Evolutionary conservation across 352 stramenopile species (phyloP), one percentile per base, ranked within the genome.

Genomic region (Blastocystis sp.): DNA sequence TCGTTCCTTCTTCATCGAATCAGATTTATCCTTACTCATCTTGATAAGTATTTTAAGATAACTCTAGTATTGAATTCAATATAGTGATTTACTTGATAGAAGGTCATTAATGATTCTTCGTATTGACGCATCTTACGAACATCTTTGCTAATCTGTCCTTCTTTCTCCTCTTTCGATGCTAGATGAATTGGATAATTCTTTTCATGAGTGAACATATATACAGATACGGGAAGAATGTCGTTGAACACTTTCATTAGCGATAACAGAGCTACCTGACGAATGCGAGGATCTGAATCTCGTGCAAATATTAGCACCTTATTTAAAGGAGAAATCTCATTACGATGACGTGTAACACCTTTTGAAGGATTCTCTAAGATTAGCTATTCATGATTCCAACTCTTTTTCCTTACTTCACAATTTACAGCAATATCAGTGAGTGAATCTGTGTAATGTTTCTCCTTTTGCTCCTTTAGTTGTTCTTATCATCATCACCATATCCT

Each of bases 161-260:
- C 75, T 51, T 86, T 86, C 43, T 86, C 75, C 37, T 86, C 49
- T 27, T 78, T 61, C 2, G 69, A 58, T 19, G 69, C 69, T 9
- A 80, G 14, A 39, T 61, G 69, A 54, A 80, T 80, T 5, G 69
- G 51, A 39, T 80, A 80, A 49, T 80, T 80, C 69, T 80, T 27
- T 21, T 27, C 27, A 9, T 24, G 6, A 75, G 32, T 29, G 1
- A 27, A 14, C 7, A 32, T 7, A 49, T 32, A 19, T 42, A 51
- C 7, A 29, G 3, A 1, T 80, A 80, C 69, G 24, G 69, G 69
- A 1, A 80, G 69, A 32, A 80, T 63, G 69, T 80, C 69, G 43
- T 80, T 80, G 69, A 80, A 80, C 0, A 80, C 69, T 39, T 80
- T 80, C 24, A 80, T 51, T 21, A 80, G 43, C 6, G 69, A 80